Evolutionary conservation across 768 basidiomycete genomes (phyloP), one percentile per base, ranked within the genome.

Genomic region (Serendipita sp.): DNA sequence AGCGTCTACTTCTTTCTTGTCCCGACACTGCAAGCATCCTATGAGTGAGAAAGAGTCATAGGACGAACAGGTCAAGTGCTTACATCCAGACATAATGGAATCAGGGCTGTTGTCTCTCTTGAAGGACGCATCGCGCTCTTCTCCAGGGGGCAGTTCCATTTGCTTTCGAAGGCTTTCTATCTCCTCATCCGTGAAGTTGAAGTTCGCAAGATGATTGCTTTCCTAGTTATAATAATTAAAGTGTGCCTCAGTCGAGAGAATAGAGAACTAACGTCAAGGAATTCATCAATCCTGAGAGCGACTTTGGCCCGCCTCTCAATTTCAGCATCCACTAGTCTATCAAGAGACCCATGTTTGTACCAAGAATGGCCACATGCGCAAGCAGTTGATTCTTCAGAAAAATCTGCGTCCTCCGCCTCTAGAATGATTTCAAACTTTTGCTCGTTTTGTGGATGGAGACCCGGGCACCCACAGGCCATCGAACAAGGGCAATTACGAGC

Each of bases 151-250:
- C 71, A 16, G 48, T 64, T 74, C 75, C 83, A 91, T 86, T 73
- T 88, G 87, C 69, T 83, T 82, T 66, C 86, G 81, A 65, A 90
- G 72, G 16, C 86, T 85, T 32, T 77, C 70, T 48, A 92, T 83
- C 67, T 85, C 83, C 18, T 83, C 83, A 73, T 92, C 85, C 11
- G 76, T 76, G 72, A 90, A 90, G 56, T 80, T 78, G 69, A 93
- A 93, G 74, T 92, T 86, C n/a, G 88, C 77, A 8, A 94, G 77
- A 70, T 82, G 82, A 56, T 83, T 84, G 37, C 79, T 80, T 72
- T 89, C 89, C 90, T 95, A 41, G 71, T 38, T 63, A 28, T 18
- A 28, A 16, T 64, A 58, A 34, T 63, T 18, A 51, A 5, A 11
- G n/a, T 13, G 32, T 53, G 16, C 3, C 46, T 63, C 32, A 3